These are phyloP conservation scores for Penicillium pulvis DNA, from an alignment of 495 filamentous ascomycete genomes.

Conservation along the genomic window DNA sequence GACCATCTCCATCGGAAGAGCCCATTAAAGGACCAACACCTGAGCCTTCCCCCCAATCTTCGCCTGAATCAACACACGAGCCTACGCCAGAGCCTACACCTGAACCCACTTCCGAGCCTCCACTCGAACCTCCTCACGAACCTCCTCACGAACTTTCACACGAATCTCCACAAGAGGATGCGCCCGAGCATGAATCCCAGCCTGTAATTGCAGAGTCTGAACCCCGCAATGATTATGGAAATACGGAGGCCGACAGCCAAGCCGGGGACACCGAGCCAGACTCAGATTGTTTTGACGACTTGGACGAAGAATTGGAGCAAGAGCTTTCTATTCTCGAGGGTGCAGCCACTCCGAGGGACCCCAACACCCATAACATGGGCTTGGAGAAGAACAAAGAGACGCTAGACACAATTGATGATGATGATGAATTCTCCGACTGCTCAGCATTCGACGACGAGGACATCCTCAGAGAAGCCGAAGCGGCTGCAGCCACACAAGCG, in stretches of 20 bases:
- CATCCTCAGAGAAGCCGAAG: slow-evolving; percentile 31
- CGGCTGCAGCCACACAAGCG: slow-evolving; percentile 11
- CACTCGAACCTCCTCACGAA: no score
- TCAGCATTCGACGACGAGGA: slow-evolving; percentile 43
- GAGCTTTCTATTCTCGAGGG: slow-evolving; percentile 11
- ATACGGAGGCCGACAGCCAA: slow-evolving; percentile 16
- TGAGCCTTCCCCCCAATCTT: background rate
- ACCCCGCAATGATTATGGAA: slow-evolving; percentile 5
- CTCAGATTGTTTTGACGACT: slow-evolving; percentile 20
- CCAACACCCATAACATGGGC: background rate
- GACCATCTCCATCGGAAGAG: background rate
- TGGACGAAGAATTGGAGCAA: slow-evolving; percentile 18
- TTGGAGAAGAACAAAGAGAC: slow-evolving; percentile 6
- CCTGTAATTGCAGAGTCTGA: background rate
- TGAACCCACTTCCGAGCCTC: background rate
- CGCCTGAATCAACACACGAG: background rate
- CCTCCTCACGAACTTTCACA: no score
- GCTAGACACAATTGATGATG: slow-evolving; percentile 16
- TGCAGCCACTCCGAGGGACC: background rate
- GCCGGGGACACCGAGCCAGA: slow-evolving; percentile 27
- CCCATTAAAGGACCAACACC: background rate
- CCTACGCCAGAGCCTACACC: background rate
- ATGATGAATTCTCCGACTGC: slow-evolving; percentile 47
- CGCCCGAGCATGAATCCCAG: no score
- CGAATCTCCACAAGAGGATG: no score